phyloP scores from a whole-genome alignment of 257 asterid genomes.

The Solanum neorickii region DNA sequence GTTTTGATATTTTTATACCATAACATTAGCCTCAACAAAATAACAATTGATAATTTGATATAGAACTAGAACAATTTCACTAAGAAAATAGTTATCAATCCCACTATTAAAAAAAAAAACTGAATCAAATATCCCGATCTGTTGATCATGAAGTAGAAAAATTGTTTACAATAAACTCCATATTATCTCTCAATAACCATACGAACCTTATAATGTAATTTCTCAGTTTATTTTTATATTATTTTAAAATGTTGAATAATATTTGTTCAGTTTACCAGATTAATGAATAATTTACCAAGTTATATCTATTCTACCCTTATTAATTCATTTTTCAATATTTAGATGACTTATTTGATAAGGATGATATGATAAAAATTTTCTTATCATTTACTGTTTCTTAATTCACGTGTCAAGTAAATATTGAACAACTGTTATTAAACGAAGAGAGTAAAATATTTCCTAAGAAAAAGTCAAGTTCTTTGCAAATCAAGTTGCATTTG shows the following conservation, averaged over 20 bases:
- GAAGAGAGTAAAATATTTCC: neutral
- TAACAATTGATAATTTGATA: too few species aligned
- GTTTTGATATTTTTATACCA: neutral
- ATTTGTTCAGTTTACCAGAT: too few species aligned
- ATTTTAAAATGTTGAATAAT: rapidly evolving
- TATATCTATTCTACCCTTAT: neutral
- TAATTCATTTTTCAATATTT: too few species aligned
- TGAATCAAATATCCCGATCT: neutral
- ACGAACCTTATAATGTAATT: neutral
- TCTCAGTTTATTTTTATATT: rapidly evolving
- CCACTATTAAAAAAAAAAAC: neutral
- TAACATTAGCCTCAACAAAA: neutral
- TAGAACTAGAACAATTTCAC: neutral
- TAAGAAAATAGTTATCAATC: neutral
- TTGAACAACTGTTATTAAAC: rapidly evolving
- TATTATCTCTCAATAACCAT: neutral
- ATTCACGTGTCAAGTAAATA: too few species aligned
- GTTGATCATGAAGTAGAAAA: neutral
- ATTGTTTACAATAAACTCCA: too few species aligned
- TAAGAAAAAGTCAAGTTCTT: neutral
- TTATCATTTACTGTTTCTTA: too few species aligned
- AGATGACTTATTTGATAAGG: neutral
- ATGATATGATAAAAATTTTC: too few species aligned
- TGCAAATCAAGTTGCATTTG: constrained; percentile 13
- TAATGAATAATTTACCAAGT: neutral